Evolutionary conservation across 2,329 filamentous ascomycete species (phyloP), one percentile per base, ranked within the genome.

Genomic region (Botryotinia calthae): DNA sequence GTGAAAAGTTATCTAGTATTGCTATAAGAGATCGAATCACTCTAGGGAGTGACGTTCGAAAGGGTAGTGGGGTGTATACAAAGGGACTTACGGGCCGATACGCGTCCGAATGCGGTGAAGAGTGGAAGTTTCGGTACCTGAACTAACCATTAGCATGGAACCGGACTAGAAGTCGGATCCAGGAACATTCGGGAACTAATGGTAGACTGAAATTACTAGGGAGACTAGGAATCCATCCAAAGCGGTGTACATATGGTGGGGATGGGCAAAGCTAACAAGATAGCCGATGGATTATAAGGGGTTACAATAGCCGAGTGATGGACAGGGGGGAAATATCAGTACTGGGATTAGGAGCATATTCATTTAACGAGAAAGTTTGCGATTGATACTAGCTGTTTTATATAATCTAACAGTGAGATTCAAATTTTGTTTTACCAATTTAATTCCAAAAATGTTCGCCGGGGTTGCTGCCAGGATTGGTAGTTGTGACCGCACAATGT

Each of bases 1-100:
- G 14, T n/a, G 25, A 16, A 1, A 7, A 7, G 8, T 0, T 8
- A 16, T 8, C 16, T 28, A n/a, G n/a, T 9, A 18, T 2, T 56
- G 1, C 18, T 1, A n/a, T 28, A 2, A 44, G 25, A 28, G 16
- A n/a, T 20, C 8, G 9, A 5, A 28, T 42, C 1, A n/a, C 37
- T 12, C 20, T 2, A 42, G 8, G 40, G 10, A 18, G 28, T 20
- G 10, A 44, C 37, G 3, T 22, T 44, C 20, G n/a, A 31, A 28
- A 42, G 9, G 14, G 4, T 16, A 9, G 4, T 25, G 7, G 0
- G 7, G n/a, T 18, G 7, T 56, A 18, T 56, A 18, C 18, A n/a
- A 28, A 56, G 14, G 14, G 3, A 18, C 18, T 18, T 3, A 31
- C 51, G n/a, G 51, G 51, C n/a, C 14, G 51, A 31, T 56, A 31